Base-by-base conservation (phyloP, 179 eudicot species). In the Sideroxylon spinosum region DNA sequence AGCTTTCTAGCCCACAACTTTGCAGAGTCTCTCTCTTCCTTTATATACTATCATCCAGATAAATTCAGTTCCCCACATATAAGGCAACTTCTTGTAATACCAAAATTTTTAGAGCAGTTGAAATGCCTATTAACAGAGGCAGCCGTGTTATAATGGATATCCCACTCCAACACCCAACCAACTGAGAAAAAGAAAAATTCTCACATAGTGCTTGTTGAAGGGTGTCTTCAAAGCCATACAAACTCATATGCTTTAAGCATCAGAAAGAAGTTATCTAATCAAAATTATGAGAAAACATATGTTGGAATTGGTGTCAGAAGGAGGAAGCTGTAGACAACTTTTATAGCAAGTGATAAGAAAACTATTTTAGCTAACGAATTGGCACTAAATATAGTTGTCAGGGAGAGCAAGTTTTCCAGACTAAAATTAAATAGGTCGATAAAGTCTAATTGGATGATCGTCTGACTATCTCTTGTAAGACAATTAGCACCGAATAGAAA, bases 151-250 rank as follows among this genome's bases (percentile, higher is more conserved):
- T 50, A 23, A 25, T 0, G 13, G 70, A 66, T 46, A 66, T 8
- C 13, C 20, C 32, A 26, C 22, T 32, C 61, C 61, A 37, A 1
- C 44, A 37, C n/a, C 73, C 73, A 46, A 20, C 23, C 32, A 20
- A 19, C 46, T 3, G 20, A 29, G 17, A 66, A 44, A 66, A 28
- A 28, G 4, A 32, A 17, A 37, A 28, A 67, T 32, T 67, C 52
- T 37, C 44, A 50, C 71, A 37, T 32, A 32, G 37, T 37, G 25
- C 52, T 67, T 56, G 49, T 73, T 73, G 76, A 73, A 73, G 76
- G 32, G 65, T 29, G 50, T 11, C 50, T 73, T 28, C 10, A 28
- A 57, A 56, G 64, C 26, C 63, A 55, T 19, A 60, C 66, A 49
- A 25, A 25, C 16, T 55, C 14, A 55, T 16, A 37, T 0, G 4